These are phyloP conservation scores for Isabelozyma pseudorhagii DNA, from an alignment of 805 yeast species.

Conservation along the genomic window DNA sequence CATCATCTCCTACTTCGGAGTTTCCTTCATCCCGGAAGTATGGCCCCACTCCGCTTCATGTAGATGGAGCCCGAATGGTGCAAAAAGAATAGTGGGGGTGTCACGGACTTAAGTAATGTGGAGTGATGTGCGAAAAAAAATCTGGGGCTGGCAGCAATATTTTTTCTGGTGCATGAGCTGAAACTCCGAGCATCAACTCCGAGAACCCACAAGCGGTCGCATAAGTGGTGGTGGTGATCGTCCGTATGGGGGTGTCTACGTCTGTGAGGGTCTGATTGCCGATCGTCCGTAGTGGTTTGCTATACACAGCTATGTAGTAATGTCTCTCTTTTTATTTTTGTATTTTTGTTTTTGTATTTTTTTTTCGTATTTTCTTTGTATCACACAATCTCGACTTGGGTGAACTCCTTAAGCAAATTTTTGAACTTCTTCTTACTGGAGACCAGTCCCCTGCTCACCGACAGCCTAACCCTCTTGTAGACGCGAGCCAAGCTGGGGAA, in stretches of 20 bases:
- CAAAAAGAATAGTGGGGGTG: background rate
- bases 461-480: slow-evolving; percentile 25
- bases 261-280: too few species aligned
- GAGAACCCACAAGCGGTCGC: too few species aligned
- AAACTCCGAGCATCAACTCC: too few species aligned
- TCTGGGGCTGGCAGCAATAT: too few species aligned
- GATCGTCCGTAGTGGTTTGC: too few species aligned
- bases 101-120: background rate
- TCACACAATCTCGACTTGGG: background rate
- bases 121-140: background rate
- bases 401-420: slow-evolving; percentile 16
- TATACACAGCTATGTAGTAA: too few species aligned
- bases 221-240: too few species aligned
- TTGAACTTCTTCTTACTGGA: slow-evolving; percentile 40
- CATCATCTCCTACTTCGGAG: background rate
- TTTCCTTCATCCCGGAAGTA: background rate
- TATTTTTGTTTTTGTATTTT: too few species aligned
- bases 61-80: background rate
- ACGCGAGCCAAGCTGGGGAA: slow-evolving; percentile 39
- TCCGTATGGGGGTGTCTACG: too few species aligned
- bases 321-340: too few species aligned
- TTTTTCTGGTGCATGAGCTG: too few species aligned
- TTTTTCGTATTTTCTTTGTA: background rate
- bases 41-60: background rate
- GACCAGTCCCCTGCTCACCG: slow-evolving; percentile 18